phyloP scores from a whole-genome alignment of 805 yeast species.

The Naumovozyma castellii region DNA sequence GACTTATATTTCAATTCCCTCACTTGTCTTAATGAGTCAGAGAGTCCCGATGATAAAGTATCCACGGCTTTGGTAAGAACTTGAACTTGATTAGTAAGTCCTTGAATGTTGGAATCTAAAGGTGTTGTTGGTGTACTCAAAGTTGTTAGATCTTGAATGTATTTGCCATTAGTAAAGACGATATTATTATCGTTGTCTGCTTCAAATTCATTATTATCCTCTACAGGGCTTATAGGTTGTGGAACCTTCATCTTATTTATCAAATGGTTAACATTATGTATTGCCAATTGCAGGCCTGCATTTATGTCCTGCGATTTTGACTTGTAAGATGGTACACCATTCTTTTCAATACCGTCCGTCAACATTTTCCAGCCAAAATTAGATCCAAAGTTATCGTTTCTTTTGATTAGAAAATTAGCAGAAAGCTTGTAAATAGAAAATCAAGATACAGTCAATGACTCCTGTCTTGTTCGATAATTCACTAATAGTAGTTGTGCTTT shows the following conservation, averaged over 20 bases:
- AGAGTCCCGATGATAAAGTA: not conserved
- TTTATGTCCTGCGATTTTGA: not conserved
- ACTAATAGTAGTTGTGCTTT: too few species aligned
- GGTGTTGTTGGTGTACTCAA: not conserved
- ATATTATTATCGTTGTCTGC: not conserved
- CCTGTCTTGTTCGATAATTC: too few species aligned
- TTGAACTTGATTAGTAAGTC: not conserved
- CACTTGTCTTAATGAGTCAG: not conserved
- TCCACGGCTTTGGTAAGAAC: not conserved
- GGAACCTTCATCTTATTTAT: not conserved
- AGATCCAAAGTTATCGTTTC: too few species aligned
- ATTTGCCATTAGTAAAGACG: not conserved
- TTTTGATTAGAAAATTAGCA: too few species aligned
- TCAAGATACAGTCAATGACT: too few species aligned
- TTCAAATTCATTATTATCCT: not conserved
- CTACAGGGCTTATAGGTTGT: not conserved
- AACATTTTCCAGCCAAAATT: not conserved
- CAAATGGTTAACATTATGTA: not conserved
- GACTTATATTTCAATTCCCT: slow-evolving; percentile 25
- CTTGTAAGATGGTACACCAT: too few species aligned
- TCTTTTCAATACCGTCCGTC: not conserved
- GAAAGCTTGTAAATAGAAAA: too few species aligned
- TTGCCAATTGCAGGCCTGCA: not conserved
- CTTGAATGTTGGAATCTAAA: not conserved
- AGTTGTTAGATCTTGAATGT: not conserved